Percentiles rank a stretch among this genome's conserved stretches.
phyloP scores from a whole-genome alignment of 2,329 filamentous ascomycete species.

The Atkinsonella hypoxylon region DNA sequence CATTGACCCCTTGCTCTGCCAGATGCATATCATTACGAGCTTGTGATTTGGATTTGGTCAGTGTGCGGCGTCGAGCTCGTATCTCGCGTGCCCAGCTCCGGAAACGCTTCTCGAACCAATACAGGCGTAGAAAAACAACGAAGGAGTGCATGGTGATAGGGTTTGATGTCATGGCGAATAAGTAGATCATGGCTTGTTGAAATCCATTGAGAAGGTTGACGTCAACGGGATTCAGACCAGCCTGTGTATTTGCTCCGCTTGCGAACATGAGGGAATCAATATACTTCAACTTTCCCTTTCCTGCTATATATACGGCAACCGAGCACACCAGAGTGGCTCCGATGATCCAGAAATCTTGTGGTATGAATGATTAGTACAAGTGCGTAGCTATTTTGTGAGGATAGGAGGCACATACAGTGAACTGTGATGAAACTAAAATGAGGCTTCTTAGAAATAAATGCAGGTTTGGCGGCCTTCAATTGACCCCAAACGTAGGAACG shows the following conservation, averaged over 20 bases:
- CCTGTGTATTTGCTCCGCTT: constrained; percentile 80
- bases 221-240: constrained; percentile 74
- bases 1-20: constrained; percentile 53
- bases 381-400: not conserved
- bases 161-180: constrained; percentile 62
- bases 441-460: constrained; percentile 47
- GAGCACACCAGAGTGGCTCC: constrained; percentile 61
- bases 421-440: constrained; percentile 72
- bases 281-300: constrained; percentile 51
- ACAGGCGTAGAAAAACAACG: constrained; percentile 84
- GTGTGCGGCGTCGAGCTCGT: constrained; percentile 49
- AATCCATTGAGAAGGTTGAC: constrained; percentile 57
- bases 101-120: constrained; percentile 98
- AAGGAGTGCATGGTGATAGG: constrained; percentile 75
- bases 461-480: constrained; percentile 39
- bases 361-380: constrained; percentile 4
- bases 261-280: constrained; percentile 84
- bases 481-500: constrained; percentile 27
- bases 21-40: constrained; percentile 29
- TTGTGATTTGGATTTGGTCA: constrained; percentile 49
- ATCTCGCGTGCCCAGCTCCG: constrained; percentile 70
- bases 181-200: constrained; percentile 61
- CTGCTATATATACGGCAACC: constrained; percentile 57
- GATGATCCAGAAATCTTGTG: constrained; percentile 67
- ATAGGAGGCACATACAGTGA: constrained; percentile 48